These are phyloP conservation scores for Candida palmyrensis DNA, from an alignment of 805 yeast genomes.

Conservation along the genomic window DNA sequence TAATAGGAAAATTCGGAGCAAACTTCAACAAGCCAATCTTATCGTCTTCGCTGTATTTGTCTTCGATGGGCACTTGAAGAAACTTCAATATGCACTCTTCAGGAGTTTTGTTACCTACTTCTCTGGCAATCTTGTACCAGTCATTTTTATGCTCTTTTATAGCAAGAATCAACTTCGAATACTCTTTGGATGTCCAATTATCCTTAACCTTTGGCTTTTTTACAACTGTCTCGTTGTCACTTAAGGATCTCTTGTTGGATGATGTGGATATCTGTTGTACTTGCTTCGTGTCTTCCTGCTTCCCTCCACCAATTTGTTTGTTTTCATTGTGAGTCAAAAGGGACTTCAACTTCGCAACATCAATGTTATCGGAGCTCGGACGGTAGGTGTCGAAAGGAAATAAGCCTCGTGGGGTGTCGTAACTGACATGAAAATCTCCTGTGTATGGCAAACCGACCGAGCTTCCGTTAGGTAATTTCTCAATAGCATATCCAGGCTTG, in stretches of 20 bases:
- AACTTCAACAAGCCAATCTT: constrained; percentile 72
- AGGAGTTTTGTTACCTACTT: constrained; percentile 60
- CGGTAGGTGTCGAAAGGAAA: constrained; percentile 87
- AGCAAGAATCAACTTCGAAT: constrained; percentile 57
- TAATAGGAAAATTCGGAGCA: constrained; percentile 79
- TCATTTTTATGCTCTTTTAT: constrained; percentile 60
- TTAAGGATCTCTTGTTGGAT: constrained; percentile 6
- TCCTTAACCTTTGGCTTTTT: constrained; percentile 23
- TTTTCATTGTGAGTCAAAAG: constrained; percentile 14
- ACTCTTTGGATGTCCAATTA: constrained; percentile 65
- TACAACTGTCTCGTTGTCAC: constrained; percentile 10
- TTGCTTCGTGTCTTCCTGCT: constrained; percentile 1
- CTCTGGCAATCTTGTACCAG: constrained; percentile 74
- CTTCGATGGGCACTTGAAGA: constrained; percentile 77
- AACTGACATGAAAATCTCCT: constrained; percentile 69
- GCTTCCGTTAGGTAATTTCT: constrained; percentile 38
- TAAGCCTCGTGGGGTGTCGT: constrained; percentile 87
- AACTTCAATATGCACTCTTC: constrained; percentile 80
- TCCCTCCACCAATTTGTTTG: constrained; percentile 4
- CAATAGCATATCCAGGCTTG: constrained; percentile 58
- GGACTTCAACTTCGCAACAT: constrained; percentile 29
- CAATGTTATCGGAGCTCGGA: constrained; percentile 50
- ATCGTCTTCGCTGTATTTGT: constrained; percentile 49
- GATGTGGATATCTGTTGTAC: neutral
- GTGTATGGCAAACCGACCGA: constrained; percentile 60